phyloP scores from a whole-genome alignment of 805 yeast species.

The Candida ulmi region DNA sequence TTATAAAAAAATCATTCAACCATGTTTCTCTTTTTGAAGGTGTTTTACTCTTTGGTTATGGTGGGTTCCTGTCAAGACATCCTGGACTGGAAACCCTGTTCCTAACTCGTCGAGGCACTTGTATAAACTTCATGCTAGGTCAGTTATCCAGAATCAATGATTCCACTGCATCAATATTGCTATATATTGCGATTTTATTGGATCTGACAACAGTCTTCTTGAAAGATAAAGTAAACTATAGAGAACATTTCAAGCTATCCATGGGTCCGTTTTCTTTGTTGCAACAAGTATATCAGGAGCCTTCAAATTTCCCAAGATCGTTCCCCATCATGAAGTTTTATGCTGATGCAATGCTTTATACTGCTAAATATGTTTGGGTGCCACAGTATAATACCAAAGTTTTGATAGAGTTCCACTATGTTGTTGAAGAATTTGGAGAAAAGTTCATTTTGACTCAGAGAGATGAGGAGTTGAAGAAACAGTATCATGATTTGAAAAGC shows the following conservation, averaged over 20 bases:
- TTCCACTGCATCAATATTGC: too few relatives aligned
- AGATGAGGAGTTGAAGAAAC: constrained; percentile 4
- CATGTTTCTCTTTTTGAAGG: too few relatives aligned
- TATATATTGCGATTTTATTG: constrained; percentile 5
- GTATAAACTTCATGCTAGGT: too few relatives aligned
- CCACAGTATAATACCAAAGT: constrained; percentile 17
- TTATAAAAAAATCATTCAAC: too few relatives aligned
- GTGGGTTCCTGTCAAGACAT: too few relatives aligned
- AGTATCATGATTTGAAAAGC: constrained; percentile 4
- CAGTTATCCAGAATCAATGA: too few relatives aligned
- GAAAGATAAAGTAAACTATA: constrained; percentile 1
- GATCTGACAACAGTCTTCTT: constrained; percentile 9
- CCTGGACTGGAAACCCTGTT: too few relatives aligned
- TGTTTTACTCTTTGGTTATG: background rate
- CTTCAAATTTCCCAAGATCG: constrained; percentile 10
- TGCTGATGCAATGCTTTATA: constrained; percentile 17
- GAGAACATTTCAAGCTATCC: constrained; percentile 14
- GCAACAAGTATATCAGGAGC: constrained; percentile 11
- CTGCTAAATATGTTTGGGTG: constrained; percentile 12
- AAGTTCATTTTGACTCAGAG: constrained; percentile 3
- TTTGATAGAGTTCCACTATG: constrained; percentile 13
- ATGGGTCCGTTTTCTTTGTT: constrained; percentile 17
- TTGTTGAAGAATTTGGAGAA: constrained; percentile 14
- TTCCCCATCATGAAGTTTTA: constrained; percentile 5
- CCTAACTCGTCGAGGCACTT: too few relatives aligned